Base-by-base conservation (phyloP, 2,329 filamentous ascomycete species). In the Meredithiella fracta region DNA sequence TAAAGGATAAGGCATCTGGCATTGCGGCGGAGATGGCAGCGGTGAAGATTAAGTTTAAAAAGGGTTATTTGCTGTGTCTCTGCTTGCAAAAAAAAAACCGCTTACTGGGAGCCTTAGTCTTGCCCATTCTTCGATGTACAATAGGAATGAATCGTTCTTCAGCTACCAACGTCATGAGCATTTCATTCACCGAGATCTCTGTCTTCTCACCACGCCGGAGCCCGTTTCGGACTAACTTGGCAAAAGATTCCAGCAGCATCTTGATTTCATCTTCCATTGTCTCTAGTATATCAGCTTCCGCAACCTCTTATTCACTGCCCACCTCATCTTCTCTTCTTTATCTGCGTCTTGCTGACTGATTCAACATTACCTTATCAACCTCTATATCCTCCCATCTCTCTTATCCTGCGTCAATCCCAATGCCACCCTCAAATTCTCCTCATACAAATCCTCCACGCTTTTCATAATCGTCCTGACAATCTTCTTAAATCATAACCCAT, bases 21-120 rank as follows among this genome's bases (percentile, higher is more conserved):
- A 89, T 98, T 54, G 94, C 92, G 29, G 81, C 90, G 62, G 91
- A 97, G 65, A 98, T 98, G 59, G 85, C 90, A 34, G 79, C 85
- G 63, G 74, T 34, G 29, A 97, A 95, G 68, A 82, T 98, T 60
- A 97, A 97, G 66, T 96, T 98, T 62, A 92, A 98, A 66, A 98
- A 98, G 63, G 91, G 98, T 1, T 98, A 98, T 67, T 86, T 50
- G 52, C 4, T 25, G 51, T 5, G 53, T 55, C n/a, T n/a, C n/a
- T n/a, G n/a, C n/a, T n/a, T n/a, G n/a, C n/a, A n/a, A n/a, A n/a
- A n/a, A 11, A 59, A 56, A 23, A 56, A 56, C 7, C 57, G 57
- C 29, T 59, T 59, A 31, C 52, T 47, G 17, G 26, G 53, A 4
- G 25, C 56, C 38, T 50, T 51, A 3, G 58, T 55, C 51, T 63